These are phyloP conservation scores for Penstemon davidsonii DNA, from an alignment of 257 asterid species.

Conservation along the genomic window DNA sequence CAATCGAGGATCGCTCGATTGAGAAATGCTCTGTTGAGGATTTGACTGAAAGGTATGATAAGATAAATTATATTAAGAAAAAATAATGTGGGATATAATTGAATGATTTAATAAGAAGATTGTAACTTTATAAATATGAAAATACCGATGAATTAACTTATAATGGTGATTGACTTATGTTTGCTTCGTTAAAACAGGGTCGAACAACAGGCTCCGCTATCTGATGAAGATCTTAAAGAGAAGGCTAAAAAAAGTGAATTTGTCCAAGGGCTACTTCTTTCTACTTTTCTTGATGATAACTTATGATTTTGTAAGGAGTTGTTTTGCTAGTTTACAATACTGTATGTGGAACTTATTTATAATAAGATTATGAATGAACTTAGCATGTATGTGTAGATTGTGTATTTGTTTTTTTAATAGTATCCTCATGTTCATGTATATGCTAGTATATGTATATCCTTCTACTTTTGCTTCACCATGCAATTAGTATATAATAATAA, in stretches of 20 bases:
- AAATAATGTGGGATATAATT: neutral
- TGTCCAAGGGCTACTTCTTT: slow-evolving; percentile 64
- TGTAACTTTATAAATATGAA: neutral
- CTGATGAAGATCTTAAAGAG: slow-evolving; percentile 75
- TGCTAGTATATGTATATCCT: no score
- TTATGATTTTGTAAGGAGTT: slow-evolving; percentile 18
- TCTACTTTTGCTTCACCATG: no score
- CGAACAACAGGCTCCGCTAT: slow-evolving; percentile 34
- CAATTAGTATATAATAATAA: no score
- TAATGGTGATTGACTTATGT: neutral
- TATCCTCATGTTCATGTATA: no score
- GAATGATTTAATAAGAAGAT: neutral
- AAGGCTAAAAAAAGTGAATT: slow-evolving; percentile 60
- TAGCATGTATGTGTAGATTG: no score
- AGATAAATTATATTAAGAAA: neutral
- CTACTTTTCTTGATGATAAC: slow-evolving; percentile 62
- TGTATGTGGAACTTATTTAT: no score
- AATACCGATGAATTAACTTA: neutral
- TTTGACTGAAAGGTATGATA: slow-evolving; percentile 46
- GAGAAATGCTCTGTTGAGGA: slow-evolving; percentile 36
- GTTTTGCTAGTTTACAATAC: no score
- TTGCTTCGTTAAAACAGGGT: slow-evolving; percentile 31
- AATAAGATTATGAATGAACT: no score
- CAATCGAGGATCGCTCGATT: slow-evolving; percentile 35
- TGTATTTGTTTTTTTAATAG: no score